Percentiles rank a stretch among this genome's conserved stretches.
Conservation (phyloP, 345 rosid species). For the thale cress (Arabidopsis thaliana) region TAIR10.1 NC_003075.7:8355001-8355500, state of each 20-base stretch:
- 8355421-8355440: no score
- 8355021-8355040: not conserved
- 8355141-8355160: not conserved
- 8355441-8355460: no score
- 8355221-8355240: no score
- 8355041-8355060: not conserved
- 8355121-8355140: not conserved
- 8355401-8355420: not conserved
- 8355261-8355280: no score
- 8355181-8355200: no score
- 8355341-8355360: not conserved
- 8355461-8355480: no score
- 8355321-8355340: not conserved
- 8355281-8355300: no score
- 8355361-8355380: not conserved
- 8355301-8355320: no score
- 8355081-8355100: not conserved
- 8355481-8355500: no score
- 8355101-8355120: not conserved
- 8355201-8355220: no score
- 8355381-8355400: not conserved
- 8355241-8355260: no score
- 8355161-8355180: not conserved
- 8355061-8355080: not conserved
- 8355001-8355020: constrained; percentile 13